Percentiles rank a stretch among this genome's conserved stretches.
These are phyloP conservation scores for Paramecium tetraurelia DNA, from an alignment of 73 alveolate genomes.

Conservation along the genomic window DNA sequence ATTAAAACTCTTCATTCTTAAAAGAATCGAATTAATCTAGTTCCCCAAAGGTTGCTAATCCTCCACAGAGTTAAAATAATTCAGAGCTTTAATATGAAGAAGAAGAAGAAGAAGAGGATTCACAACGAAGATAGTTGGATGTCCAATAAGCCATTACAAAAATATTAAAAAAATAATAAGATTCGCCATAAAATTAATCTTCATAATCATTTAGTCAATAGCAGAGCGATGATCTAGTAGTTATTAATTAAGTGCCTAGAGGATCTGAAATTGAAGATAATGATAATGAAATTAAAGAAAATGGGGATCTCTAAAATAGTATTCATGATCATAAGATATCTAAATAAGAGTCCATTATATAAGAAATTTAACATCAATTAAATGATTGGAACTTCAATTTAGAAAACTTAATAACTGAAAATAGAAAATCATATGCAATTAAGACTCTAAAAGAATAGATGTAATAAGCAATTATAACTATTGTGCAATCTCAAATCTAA, in stretches of 20 bases:
- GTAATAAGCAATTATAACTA: neutral
- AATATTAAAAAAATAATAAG: neutral
- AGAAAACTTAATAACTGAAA: neutral
- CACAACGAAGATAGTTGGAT: neutral
- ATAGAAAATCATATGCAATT: neutral
- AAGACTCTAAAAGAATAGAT: neutral
- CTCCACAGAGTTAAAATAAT: neutral
- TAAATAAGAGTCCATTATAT: neutral
- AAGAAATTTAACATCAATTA: neutral
- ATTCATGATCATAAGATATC: neutral
- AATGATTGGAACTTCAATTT: neutral
- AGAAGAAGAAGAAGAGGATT: neutral
- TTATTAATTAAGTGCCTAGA: neutral
- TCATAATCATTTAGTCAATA: neutral
- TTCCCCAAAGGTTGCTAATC: neutral
- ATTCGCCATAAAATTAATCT: neutral
- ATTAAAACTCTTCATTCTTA: neutral
- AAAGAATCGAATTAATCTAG: neutral
- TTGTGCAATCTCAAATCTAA: neutral
- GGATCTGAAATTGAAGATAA: neutral
- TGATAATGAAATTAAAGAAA: neutral
- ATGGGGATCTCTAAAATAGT: neutral
- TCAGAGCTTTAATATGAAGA: neutral
- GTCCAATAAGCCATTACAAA: neutral
- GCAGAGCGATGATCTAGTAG: neutral